Base-by-base conservation (phyloP, 306 rosid species). In the Prunus padus region DNA sequence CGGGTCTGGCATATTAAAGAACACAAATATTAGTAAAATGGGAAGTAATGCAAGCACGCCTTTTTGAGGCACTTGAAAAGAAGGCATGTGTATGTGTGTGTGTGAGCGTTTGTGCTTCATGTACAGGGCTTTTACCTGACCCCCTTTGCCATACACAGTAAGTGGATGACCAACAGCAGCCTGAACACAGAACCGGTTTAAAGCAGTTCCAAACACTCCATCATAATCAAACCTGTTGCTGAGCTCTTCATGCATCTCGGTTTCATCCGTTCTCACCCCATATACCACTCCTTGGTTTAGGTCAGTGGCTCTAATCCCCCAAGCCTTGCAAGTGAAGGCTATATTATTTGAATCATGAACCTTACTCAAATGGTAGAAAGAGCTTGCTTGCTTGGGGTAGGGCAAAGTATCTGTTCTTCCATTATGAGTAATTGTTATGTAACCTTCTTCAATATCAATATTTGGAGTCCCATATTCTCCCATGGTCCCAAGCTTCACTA, bases 311-410 rank as follows among this genome's bases (percentile, higher is more conserved):
- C 97, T 88, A 77, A 95, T 86, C 44, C 97, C 98, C 98, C 97
- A 95, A 81, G 97, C 98, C 84, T 95, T 92, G 92, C 98, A 95
- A 86, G 98, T 92, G 82, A 95, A 95, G 70, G 98, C 97, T 76
- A 95, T 95, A 67, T 95, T 95, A 77, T 95, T 84, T 37, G 98
- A 95, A 84, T 95, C 97, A 61, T 95, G 98, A 59, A 95, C 97
- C 88, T 95, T 92, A 65, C 98, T 95, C 70, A 95, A 88, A 83
- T 95, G 98, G 80, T 95, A 95, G 85, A 92, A 95, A 8, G 98
- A 95, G 88, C 97, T 92, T 3, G 97, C 98, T 87, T 95, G 98
- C 83, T 95, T 95, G 16, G 97, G 98, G 82, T 87, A 95, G 46
- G 98, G 98, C 72, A 95, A 82, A 26, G 98, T 94, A 78, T 90